A percentile compares a stretch with the other conserved stretches of the same genome.
Conservation (phyloP, 257 asterid species). For the Scutellaria galericulata region DNA sequence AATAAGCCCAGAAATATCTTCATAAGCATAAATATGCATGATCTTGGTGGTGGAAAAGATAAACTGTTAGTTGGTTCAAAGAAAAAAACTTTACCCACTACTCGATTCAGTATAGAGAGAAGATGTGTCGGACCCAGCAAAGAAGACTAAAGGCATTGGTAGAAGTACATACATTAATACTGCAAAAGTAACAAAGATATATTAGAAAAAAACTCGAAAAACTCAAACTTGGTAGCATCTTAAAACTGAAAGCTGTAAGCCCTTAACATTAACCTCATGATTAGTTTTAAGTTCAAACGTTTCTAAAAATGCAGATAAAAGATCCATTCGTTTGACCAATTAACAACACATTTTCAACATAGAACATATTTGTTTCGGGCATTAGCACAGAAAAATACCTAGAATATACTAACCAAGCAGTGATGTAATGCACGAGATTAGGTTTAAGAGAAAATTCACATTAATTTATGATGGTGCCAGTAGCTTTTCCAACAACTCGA, state of each 20-base stretch:
- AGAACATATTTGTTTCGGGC: background rate
- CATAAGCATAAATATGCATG: background rate
- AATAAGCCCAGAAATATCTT: conserved; percentile 29
- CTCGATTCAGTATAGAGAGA: conserved; percentile 68
- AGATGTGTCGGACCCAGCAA: conserved; percentile 76
- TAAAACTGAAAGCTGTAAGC: conserved; percentile 9
- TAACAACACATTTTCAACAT: conserved; percentile 6
- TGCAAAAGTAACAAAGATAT: conserved; percentile 48
- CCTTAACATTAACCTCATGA: conserved; percentile 21
- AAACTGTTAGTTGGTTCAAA: background rate
- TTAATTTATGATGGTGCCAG: background rate
- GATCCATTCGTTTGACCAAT: conserved; percentile 16
- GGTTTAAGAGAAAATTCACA: conserved; percentile 11
- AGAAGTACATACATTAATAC: conserved; percentile 82
- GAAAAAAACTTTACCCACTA: conserved; percentile 55
- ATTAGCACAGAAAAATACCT: background rate
- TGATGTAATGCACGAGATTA: background rate
- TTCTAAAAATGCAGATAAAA: conserved; percentile 1
- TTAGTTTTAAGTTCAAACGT: conserved; percentile 14
- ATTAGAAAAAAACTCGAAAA: conserved; percentile 20
- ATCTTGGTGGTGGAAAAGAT: conserved; percentile 4
- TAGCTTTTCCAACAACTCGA: conserved; percentile 13
- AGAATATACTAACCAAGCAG: conserved; percentile 29
- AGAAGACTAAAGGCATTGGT: conserved; percentile 93
- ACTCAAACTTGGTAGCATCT: conserved; percentile 26